phyloP scores from a whole-genome alignment of 805 yeast genomes.

The Wickerhamiella alocasiicola region DNA sequence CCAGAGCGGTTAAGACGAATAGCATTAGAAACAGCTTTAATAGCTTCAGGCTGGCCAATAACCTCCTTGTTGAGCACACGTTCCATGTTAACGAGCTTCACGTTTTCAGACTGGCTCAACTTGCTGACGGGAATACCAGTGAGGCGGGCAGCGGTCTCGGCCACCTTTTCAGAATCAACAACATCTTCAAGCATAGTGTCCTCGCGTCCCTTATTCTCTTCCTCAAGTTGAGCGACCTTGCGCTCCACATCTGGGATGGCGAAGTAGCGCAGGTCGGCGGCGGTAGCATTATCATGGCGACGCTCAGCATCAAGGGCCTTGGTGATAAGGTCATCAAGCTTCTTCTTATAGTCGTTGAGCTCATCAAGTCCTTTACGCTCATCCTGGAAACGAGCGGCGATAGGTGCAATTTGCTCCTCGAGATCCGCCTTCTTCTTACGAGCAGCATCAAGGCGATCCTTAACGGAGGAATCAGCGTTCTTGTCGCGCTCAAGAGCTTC shows the following conservation, averaged over 20 bases:
- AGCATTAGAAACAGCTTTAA: slow-evolving; percentile 91
- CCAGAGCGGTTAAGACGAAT: slow-evolving; percentile 90
- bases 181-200: slow-evolving; percentile 72
- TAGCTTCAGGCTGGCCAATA: slow-evolving; percentile 93
- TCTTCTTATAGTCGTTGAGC: slow-evolving; percentile 76
- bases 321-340: slow-evolving; percentile 80
- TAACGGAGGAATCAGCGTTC: slow-evolving; percentile 69
- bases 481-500: slow-evolving; percentile 93
- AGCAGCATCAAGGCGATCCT: slow-evolving; percentile 74
- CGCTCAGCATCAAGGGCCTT: slow-evolving; percentile 96
- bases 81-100: slow-evolving; percentile 92
- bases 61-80: slow-evolving; percentile 66
- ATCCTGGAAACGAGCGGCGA: slow-evolving; percentile 70
- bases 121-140: slow-evolving; percentile 96
- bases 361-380: slow-evolving; percentile 89
- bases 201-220: slow-evolving; percentile 54
- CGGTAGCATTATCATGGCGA: slow-evolving; percentile 85
- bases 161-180: slow-evolving; percentile 81
- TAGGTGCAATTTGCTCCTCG: slow-evolving; percentile 74
- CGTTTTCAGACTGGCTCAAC: slow-evolving; percentile 87
- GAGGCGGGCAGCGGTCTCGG: slow-evolving; percentile 93
- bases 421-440: slow-evolving; percentile 66
- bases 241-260: slow-evolving; percentile 88
- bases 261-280: slow-evolving; percentile 92
- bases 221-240: slow-evolving; percentile 63